Conservation (phyloP, 768 basidiomycete species). For the Calocybe indica region DNA sequence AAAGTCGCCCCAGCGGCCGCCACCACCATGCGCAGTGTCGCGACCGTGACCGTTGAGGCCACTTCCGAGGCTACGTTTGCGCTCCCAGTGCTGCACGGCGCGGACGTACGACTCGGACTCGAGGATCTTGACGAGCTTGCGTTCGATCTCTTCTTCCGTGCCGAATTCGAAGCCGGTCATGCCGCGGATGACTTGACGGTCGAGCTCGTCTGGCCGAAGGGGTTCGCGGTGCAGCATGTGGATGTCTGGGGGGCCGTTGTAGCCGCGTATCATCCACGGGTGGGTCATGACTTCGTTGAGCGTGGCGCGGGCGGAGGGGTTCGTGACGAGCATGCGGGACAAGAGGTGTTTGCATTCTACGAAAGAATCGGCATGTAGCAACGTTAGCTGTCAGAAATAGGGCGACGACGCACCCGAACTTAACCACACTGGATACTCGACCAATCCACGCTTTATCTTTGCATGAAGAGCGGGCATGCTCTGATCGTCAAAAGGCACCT, state of each 20-base stretch:
- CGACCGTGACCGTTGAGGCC: constrained; percentile 25
- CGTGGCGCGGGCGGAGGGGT: constrained; percentile 77
- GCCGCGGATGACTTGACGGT: constrained; percentile 75
- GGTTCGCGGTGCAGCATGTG: constrained; percentile 90
- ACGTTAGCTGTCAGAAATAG: neutral
- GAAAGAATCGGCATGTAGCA: constrained; percentile 7
- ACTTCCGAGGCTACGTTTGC: constrained; percentile 40
- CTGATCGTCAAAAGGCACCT: constrained; percentile 98
- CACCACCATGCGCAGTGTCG: constrained; percentile 26
- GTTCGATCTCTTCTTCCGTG: constrained; percentile 78
- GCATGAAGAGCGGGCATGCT: constrained; percentile 99
- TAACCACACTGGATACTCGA: constrained; percentile 97
- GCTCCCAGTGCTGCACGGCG: constrained; percentile 75
- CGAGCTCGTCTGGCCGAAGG: constrained; percentile 82
- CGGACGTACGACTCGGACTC: constrained; percentile 72
- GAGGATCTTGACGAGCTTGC: constrained; percentile 63
- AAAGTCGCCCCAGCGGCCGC: constrained; percentile 45
- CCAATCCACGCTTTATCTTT: constrained; percentile 95
- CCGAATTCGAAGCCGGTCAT: constrained; percentile 99
- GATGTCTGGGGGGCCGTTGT: constrained; percentile 69
- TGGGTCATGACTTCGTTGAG: constrained; percentile 82
- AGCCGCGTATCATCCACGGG: constrained; percentile 91
- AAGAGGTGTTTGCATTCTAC: constrained; percentile 92
- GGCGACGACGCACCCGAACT: constrained; percentile 63
- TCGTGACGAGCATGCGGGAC: constrained; percentile 94